Conservation (phyloP, 1,139 yeast species). For the Scheffersomyces lignicola region DNA sequence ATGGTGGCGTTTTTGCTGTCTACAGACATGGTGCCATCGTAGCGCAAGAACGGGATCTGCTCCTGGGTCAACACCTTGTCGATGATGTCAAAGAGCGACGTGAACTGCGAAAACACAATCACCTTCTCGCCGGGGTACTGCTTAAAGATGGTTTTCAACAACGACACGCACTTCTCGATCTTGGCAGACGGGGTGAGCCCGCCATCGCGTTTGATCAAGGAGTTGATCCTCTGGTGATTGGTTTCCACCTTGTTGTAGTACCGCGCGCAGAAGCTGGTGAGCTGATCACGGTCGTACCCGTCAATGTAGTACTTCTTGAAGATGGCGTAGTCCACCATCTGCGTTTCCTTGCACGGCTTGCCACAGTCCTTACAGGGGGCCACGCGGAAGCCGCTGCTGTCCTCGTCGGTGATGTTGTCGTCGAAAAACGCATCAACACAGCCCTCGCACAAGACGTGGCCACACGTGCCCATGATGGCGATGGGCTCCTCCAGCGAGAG, state of each 20-base stretch:
- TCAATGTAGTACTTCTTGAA: constrained; percentile 49
- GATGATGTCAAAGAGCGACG: constrained; percentile 72
- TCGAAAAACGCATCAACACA: constrained; percentile 59
- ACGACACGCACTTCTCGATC: constrained; percentile 47
- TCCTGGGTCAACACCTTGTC: constrained; percentile 52
- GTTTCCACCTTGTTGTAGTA: constrained; percentile 9
- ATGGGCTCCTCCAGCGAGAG: constrained; percentile 48
- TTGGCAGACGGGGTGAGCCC: constrained; percentile 55
- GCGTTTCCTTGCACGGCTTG: constrained; percentile 35
- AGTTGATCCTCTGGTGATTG: constrained; percentile 20
- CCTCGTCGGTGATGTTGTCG: constrained; percentile 32
- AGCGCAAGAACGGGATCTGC: constrained; percentile 55
- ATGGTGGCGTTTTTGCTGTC: constrained; percentile 63
- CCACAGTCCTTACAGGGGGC: constrained; percentile 58
- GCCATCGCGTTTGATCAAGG: constrained; percentile 29
- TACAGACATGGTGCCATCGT: constrained; percentile 81
- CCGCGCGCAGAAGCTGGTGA: constrained; percentile 11
- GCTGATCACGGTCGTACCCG: constrained; percentile 8
- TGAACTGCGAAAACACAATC: constrained; percentile 83
- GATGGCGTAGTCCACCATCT: constrained; percentile 49
- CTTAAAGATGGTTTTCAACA: constrained; percentile 42
- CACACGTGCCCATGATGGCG: constrained; percentile 58
- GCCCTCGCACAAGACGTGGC: constrained; percentile 65
- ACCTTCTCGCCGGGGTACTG: constrained; percentile 58
- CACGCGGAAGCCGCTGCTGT: constrained; percentile 33